These are phyloP conservation scores for Saccharomyces kudriavzevii DNA, from an alignment of 805 yeast genomes.

Conservation along the genomic window DNA sequence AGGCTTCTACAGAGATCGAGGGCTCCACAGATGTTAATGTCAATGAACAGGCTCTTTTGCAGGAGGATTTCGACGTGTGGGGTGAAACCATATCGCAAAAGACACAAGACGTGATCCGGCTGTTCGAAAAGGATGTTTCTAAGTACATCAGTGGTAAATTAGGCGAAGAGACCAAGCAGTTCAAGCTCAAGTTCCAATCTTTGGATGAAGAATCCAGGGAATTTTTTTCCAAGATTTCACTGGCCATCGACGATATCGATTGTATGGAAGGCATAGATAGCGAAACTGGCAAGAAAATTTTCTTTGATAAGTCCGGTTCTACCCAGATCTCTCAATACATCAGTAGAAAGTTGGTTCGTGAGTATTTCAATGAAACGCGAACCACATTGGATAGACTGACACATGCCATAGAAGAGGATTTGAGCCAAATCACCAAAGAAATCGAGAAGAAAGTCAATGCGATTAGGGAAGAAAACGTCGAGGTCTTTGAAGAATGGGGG, in stretches of 20 bases:
- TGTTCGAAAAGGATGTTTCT: conserved; percentile 33
- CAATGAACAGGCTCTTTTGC: conserved; percentile 21
- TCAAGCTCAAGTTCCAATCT: conserved; percentile 32
- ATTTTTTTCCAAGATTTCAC: conserved; percentile 25
- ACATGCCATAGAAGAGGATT: conserved; percentile 27
- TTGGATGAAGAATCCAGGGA: conserved; percentile 23
- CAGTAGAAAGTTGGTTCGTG: conserved; percentile 42
- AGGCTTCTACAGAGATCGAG: conserved; percentile 3
- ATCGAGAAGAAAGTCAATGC: conserved; percentile 32
- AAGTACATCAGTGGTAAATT: conserved; percentile 25
- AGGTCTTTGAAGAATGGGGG: conserved; percentile 65
- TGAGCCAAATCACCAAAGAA: conserved; percentile 26
- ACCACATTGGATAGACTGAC: conserved; percentile 26
- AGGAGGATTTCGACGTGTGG: conserved; percentile 34
- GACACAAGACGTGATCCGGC: conserved; percentile 32
- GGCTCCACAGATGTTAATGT: conserved; percentile 8
- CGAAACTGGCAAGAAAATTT: conserved; percentile 29
- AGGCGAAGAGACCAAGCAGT: conserved; percentile 21
- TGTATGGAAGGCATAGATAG: conserved; percentile 28
- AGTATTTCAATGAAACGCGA: conserved; percentile 31
- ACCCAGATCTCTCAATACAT: conserved; percentile 33
- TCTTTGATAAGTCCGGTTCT: conserved; percentile 30
- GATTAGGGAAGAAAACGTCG: conserved; percentile 43
- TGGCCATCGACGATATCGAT: conserved; percentile 33
- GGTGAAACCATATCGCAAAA: conserved; percentile 32